A percentile compares a stretch with the other conserved stretches of the same genome.
These are phyloP conservation scores for Syncephalastrum contaminatum DNA, from an alignment of 371 early-diverging fungal species.

Conservation along the genomic window DNA sequence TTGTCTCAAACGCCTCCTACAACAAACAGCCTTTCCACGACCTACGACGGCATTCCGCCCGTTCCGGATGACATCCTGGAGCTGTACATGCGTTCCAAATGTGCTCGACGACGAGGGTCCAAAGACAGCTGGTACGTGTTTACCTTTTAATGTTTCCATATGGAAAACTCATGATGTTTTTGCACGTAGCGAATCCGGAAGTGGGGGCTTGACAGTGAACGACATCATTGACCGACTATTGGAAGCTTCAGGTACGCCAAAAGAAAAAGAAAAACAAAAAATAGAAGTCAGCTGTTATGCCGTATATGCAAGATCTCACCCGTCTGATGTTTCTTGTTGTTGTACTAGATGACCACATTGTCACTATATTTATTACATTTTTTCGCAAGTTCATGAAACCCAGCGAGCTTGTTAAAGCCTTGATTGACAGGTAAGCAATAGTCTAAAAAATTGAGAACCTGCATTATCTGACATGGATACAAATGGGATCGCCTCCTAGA, in stretches of 20 bases:
- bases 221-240: slow-evolving; percentile 39
- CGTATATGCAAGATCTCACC: neutral
- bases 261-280: neutral
- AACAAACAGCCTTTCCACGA: too few relatives aligned
- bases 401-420: slow-evolving; percentile 38
- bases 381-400: slow-evolving; percentile 61
- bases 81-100: too few relatives aligned
- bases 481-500: slow-evolving; percentile 13
- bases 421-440: slow-evolving; percentile 41
- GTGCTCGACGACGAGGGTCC: slow-evolving; percentile 30
- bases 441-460: neutral
- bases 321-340: neutral
- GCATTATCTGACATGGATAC: neutral
- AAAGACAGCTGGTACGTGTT: slow-evolving; percentile 41
- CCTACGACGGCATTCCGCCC: too few relatives aligned
- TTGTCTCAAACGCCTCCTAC: too few relatives aligned
- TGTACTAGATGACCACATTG: slow-evolving; percentile 32
- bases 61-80: too few relatives aligned
- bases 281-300: slow-evolving; percentile 1
- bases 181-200: slow-evolving; percentile 33
- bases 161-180: neutral
- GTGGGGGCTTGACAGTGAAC: slow-evolving; percentile 36
- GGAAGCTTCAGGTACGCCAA: slow-evolving; percentile 22
- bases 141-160: slow-evolving; percentile 2
- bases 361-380: slow-evolving; percentile 53